Evolutionary conservation across 2,329 filamentous ascomycete species (phyloP).

Genomic region (Arthrobotrys sphaeroides): DNA sequence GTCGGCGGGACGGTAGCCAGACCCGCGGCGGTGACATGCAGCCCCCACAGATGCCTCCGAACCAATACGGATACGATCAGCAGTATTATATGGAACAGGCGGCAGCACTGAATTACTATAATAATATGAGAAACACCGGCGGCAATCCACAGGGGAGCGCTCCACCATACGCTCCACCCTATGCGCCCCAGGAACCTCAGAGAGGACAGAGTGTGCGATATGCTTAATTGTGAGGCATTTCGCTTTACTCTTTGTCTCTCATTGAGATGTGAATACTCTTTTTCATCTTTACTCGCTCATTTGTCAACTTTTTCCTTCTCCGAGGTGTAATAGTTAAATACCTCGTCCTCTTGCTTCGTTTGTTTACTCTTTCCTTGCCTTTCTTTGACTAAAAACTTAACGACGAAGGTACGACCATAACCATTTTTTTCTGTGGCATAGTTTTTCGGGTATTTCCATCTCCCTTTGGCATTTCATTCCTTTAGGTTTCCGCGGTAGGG

Average conservation of each 20-base stretch:
- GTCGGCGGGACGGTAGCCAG: conserved; percentile 29
- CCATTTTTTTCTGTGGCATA: not conserved
- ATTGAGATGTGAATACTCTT: conserved; percentile 2
- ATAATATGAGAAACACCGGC: conserved; percentile 28
- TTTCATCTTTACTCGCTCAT: not conserved
- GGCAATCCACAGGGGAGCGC: not conserved
- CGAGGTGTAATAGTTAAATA: not conserved
- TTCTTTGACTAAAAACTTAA: conserved; percentile 42
- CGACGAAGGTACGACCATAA: conserved; percentile 17
- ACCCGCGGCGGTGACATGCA: conserved; percentile 10
- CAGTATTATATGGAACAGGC: conserved; percentile 50
- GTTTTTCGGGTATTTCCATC: conserved; percentile 6
- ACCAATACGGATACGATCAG: conserved; percentile 34
- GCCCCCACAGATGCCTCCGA: conserved; percentile 14
- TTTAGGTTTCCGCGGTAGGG: conserved; percentile 14
- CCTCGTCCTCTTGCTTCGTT: not conserved
- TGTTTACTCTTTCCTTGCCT: conserved; percentile 23
- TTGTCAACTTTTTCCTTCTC: not conserved
- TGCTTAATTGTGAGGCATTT: conserved; percentile 12
- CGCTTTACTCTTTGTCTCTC: not conserved
- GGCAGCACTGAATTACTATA: conserved; percentile 46
- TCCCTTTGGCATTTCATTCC: conserved; percentile 26
- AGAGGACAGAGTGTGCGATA: conserved; percentile 39
- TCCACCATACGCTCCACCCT: conserved; percentile 9
- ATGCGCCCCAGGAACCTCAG: conserved; percentile 22